Evolutionary conservation across 495 filamentous ascomycete genomes (phyloP).

Genomic region (Physcia stellaris): DNA sequence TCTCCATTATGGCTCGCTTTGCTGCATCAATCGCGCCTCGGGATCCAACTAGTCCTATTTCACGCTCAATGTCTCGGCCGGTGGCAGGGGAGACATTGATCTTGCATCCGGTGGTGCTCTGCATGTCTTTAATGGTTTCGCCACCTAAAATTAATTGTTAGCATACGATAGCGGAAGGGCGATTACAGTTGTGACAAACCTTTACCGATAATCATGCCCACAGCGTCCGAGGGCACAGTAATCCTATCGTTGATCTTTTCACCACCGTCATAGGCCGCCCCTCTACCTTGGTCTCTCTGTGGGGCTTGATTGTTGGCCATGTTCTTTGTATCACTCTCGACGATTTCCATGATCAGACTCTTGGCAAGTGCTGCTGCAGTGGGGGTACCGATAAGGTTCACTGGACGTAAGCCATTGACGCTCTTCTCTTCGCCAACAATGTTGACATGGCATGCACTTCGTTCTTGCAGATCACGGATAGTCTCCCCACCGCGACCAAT

Average conservation of each 20-base stretch:
- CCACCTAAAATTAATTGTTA: conserved; percentile 33
- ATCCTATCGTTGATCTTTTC: conserved; percentile 69
- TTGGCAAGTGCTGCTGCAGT: conserved; percentile 55
- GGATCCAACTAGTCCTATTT: conserved; percentile 65
- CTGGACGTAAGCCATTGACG: conserved; percentile 66
- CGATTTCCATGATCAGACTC: conserved; percentile 72
- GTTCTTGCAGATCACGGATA: conserved; percentile 78
- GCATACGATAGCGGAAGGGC: not conserved
- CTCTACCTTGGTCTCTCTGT: conserved; percentile 5
- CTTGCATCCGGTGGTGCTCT: conserved; percentile 67
- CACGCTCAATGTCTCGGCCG: conserved; percentile 56
- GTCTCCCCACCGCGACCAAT: conserved; percentile 78
- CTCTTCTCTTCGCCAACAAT: conserved; percentile 79
- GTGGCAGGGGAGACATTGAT: conserved; percentile 71
- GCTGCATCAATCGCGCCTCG: conserved; percentile 58
- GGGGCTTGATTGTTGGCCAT: conserved; percentile 16
- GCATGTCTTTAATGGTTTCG: conserved; percentile 80
- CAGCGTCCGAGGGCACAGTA: conserved; percentile 67
- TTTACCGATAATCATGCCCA: conserved; percentile 86
- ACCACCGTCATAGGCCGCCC: conserved; percentile 11
- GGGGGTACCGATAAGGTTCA: conserved; percentile 66
- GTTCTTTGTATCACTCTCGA: conserved; percentile 67
- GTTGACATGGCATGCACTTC: conserved; percentile 76
- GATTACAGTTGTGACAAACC: conserved; percentile 20
- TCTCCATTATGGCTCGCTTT: conserved; percentile 67